Evolutionary conservation across 129 eudicot genomes (phyloP), one percentile per base, ranked within the genome.

Genomic region (Helichrysum umbraculigerum): DNA sequence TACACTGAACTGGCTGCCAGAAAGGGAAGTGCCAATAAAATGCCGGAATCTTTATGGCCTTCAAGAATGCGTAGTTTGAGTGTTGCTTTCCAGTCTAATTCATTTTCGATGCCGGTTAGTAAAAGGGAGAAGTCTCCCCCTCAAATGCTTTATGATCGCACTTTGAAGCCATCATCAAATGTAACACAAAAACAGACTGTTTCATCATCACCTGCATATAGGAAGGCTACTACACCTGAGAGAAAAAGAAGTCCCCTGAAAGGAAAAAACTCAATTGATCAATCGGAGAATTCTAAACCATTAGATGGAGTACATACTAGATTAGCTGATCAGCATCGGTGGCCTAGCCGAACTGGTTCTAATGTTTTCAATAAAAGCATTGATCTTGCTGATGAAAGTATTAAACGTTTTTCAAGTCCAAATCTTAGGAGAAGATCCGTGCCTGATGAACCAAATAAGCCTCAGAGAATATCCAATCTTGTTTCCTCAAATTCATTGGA

Each of bases 31-130:
- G 83, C 81, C 54, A 84, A 77, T 68, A 77, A 86, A 64, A 58
- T 91, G 76, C 88, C 92, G 10, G 99, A 94, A 81, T 84, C 87
- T 14, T 75, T 94, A 81, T 94, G 98, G 98, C 97, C 98, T 54
- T 91, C 98, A 44, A 88, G 91, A 72, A 91, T 84, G 97, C 86
- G 98, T 32, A 94, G 98, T 83, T 85, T 91, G 22, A 91, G 88
- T 52, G 93, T 87, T 63, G 93, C 99, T 66, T 89, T 95, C 56
- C 97, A 91, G 66, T 91, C 97, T 22, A 93, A 86, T 69, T 59
- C 86, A 6, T 78, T 77, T 50, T 95, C 97, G 19, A 77, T 89
- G 70, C 96, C 99, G 16, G 54, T 86, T 76, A 82, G 84, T 76
- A 94, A 94, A 78, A 91, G 79, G 76, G 98, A 93, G 66, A 94